These are phyloP conservation scores for Sphenostylis stenocarpa DNA, from an alignment of 306 rosid species.

Conservation along the genomic window DNA sequence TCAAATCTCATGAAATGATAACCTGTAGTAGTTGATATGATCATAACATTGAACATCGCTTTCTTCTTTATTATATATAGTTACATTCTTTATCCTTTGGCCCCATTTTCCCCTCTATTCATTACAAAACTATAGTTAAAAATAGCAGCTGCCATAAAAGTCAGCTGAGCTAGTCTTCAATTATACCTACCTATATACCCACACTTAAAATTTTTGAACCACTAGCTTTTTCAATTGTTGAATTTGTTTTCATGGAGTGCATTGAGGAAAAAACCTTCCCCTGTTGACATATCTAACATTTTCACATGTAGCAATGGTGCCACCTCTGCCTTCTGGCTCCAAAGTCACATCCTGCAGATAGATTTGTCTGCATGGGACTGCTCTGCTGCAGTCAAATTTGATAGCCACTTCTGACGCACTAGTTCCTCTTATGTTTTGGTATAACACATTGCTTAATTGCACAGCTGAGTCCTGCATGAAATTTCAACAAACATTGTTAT, in stretches of 20 bases:
- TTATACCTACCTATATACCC: neutral
- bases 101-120: neutral
- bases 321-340: constrained; percentile 30
- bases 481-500: neutral
- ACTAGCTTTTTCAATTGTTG: neutral
- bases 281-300: constrained; percentile 43
- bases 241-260: constrained; percentile 34
- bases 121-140: constrained; percentile 16
- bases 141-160: neutral
- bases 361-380: constrained; percentile 51
- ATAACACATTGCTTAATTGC: constrained; percentile 59
- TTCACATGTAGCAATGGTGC: constrained; percentile 58
- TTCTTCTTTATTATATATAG: neutral
- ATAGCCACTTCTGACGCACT: constrained; percentile 77
- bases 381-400: constrained; percentile 65
- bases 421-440: constrained; percentile 70
- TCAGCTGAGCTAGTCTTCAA: neutral
- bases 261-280: constrained; percentile 64
- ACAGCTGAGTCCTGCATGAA: constrained; percentile 56
- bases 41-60: neutral
- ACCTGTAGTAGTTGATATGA: neutral
- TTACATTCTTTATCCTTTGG: neutral
- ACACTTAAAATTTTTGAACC: neutral
- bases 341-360: constrained; percentile 52
- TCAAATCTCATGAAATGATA: neutral